phyloP scores from a whole-genome alignment of 805 yeast genomes.

The Martiniozyma abietophila region DNA sequence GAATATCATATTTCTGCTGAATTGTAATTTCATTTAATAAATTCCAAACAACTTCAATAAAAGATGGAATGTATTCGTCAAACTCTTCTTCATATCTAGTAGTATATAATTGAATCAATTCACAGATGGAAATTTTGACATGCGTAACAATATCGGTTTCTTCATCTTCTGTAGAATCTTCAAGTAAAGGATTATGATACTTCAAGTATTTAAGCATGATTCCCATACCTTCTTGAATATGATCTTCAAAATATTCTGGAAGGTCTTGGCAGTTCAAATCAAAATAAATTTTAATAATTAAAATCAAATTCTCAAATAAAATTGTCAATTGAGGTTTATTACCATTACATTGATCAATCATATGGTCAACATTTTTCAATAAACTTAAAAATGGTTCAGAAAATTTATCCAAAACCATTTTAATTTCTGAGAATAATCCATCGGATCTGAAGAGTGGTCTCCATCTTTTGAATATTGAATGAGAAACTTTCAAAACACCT shows the following conservation, averaged over 20 bases:
- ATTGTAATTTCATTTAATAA: slow-evolving; percentile 55
- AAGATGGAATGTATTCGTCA: slow-evolving; percentile 63
- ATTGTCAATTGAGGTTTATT: slow-evolving; percentile 45
- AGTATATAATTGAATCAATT: slow-evolving; percentile 74
- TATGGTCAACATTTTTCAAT: slow-evolving; percentile 55
- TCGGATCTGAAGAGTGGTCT: slow-evolving; percentile 89
- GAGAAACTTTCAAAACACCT: slow-evolving; percentile 87
- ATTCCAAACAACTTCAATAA: slow-evolving; percentile 78
- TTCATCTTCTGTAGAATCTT: slow-evolving; percentile 52
- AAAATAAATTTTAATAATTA: slow-evolving; percentile 73
- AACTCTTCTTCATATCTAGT: slow-evolving; percentile 90
- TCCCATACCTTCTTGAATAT: slow-evolving; percentile 66
- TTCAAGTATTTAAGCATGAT: slow-evolving; percentile 73
- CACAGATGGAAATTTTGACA: slow-evolving; percentile 76
- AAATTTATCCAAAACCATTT: slow-evolving; percentile 77
- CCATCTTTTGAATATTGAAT: slow-evolving; percentile 95
- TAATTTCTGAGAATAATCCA: slow-evolving; percentile 78
- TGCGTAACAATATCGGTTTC: slow-evolving; percentile 61
- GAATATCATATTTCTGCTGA: slow-evolving; percentile 72
- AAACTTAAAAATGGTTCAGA: slow-evolving; percentile 68
- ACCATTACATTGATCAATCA: slow-evolving; percentile 38
- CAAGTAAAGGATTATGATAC: slow-evolving; percentile 46
- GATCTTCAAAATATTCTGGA: slow-evolving; percentile 96
- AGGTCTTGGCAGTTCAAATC: slow-evolving; percentile 97
- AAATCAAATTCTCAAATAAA: slow-evolving; percentile 59